Evolutionary conservation across 306 rosid genomes (phyloP).

Genomic region (Carpinus fangiana): DNA sequence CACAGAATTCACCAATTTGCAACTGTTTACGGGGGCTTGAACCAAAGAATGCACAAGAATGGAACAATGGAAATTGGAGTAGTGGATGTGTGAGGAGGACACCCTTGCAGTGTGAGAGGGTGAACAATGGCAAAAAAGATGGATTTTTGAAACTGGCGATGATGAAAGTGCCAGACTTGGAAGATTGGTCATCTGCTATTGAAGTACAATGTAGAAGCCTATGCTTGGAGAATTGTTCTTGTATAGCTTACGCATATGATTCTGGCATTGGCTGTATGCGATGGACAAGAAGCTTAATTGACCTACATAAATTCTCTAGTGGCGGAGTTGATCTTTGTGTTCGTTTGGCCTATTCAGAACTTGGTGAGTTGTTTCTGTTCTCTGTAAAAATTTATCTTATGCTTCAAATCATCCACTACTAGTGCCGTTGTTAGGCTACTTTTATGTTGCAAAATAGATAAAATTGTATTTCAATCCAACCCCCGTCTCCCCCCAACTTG

Average conservation of each 20-base stretch:
- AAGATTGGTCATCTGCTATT: no score
- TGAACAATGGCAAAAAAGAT: not conserved
- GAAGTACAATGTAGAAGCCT: constrained; percentile 21
- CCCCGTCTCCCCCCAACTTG: no score
- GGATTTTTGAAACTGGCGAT: no score
- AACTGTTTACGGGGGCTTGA: constrained; percentile 1
- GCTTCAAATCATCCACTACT: not conserved
- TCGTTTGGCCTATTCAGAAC: not conserved
- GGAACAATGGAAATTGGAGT: constrained; percentile 14
- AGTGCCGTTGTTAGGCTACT: no score
- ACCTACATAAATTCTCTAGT: not conserved
- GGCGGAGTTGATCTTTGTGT: constrained; percentile 3
- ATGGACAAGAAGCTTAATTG: not conserved
- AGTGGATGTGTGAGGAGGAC: constrained; percentile 20
- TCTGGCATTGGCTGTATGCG: constrained; percentile 4
- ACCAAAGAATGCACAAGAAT: constrained; percentile 9
- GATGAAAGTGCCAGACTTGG: no score
- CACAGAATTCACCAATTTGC: no score
- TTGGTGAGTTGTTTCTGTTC: not conserved
- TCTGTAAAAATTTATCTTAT: not conserved
- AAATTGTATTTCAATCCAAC: no score
- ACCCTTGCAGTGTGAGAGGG: constrained; percentile 30
- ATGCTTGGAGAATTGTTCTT: constrained; percentile 42
- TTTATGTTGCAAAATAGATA: not conserved
- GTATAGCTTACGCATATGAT: constrained; percentile 38